These are phyloP conservation scores for Entophlyctis luteolus DNA, from an alignment of 192 early-diverging fungal genomes.

Conservation along the genomic window DNA sequence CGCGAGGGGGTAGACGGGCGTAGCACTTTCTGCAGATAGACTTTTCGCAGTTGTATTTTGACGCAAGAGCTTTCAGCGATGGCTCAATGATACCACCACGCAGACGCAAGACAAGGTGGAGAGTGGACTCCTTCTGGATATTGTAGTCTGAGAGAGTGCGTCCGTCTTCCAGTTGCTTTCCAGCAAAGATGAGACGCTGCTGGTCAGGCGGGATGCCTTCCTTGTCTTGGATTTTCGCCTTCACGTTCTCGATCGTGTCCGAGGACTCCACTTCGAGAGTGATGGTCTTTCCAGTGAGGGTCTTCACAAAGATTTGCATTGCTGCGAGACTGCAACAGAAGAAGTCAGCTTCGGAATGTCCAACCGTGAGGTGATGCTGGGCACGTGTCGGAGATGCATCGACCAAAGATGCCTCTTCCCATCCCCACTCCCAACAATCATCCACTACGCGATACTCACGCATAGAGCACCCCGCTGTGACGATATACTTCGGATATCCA, in stretches of 20 bases:
- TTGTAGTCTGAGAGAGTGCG: slow-evolving; percentile 98
- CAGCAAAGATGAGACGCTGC: slow-evolving; percentile 99
- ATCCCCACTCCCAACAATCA: no score
- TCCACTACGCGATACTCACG: no score
- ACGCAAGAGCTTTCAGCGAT: slow-evolving; percentile 94
- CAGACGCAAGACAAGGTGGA: slow-evolving; percentile 67
- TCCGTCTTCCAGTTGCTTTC: slow-evolving; percentile 99
- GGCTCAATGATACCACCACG: slow-evolving; percentile 82
- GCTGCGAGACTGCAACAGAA: no score
- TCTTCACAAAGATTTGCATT: slow-evolving; percentile 37
- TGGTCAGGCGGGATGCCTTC: slow-evolving; percentile 98
- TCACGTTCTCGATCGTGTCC: slow-evolving; percentile 90
- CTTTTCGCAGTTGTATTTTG: slow-evolving; percentile 99
- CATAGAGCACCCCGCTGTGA: no score
- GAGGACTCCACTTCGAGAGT: slow-evolving; percentile 92
- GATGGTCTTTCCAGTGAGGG: slow-evolving; percentile 93
- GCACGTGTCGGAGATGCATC: no score
- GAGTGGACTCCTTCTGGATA: slow-evolving; percentile 99
- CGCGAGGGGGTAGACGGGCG: slow-evolving; percentile 97
- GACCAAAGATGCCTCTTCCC: no score
- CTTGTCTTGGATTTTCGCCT: slow-evolving; percentile 96
- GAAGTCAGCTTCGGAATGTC: no score
- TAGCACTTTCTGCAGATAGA: slow-evolving; percentile 99
- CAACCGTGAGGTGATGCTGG: no score
- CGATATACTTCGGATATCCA: no score